Percentiles rank a stretch among this genome's conserved stretches.
phyloP scores from a whole-genome alignment of 2,329 filamentous ascomycete genomes.

The Akanthomyces lecanii region DNA sequence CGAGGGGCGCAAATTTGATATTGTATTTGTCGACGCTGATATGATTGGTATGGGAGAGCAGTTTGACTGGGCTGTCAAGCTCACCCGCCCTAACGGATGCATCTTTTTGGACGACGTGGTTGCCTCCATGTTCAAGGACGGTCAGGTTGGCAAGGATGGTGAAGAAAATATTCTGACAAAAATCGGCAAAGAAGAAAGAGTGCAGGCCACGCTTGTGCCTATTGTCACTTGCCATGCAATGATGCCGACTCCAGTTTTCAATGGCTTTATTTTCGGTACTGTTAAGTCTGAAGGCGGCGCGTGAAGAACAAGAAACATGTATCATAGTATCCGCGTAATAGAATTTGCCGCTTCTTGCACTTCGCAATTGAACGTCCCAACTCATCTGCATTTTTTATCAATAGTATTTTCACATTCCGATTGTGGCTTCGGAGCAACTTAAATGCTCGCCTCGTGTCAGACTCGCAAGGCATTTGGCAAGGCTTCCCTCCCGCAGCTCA shows the following conservation, averaged over 20 bases:
- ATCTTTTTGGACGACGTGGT: slow-evolving; percentile 50
- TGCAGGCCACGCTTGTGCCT: slow-evolving; percentile 25
- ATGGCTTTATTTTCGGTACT: slow-evolving; percentile 13
- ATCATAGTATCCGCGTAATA: not conserved
- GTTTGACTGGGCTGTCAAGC: slow-evolving; percentile 38
- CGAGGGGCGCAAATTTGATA: slow-evolving; percentile 40
- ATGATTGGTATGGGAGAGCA: slow-evolving; percentile 45
- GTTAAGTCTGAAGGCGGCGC: not conserved
- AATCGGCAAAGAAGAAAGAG: slow-evolving; percentile 24
- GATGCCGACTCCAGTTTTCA: slow-evolving; percentile 16
- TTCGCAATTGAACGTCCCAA: not conserved
- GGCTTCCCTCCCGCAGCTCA: not conserved
- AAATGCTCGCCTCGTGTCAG: not conserved
- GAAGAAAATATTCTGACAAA: slow-evolving; percentile 22
- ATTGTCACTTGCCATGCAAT: slow-evolving; percentile 16
- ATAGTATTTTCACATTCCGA: too few relatives aligned
- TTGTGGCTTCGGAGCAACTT: not conserved
- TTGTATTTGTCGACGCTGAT: slow-evolving; percentile 50
- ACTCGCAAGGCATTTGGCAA: not conserved
- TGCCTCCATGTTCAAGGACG: slow-evolving; percentile 22
- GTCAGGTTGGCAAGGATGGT: slow-evolving; percentile 35
- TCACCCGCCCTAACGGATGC: slow-evolving; percentile 34
- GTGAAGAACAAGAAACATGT: too few relatives aligned
- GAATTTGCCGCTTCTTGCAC: not conserved
- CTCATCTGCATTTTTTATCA: not conserved